phyloP scores from a whole-genome alignment of 1,284 basidiomycete genomes.

The Austropuccinia psidii region DNA sequence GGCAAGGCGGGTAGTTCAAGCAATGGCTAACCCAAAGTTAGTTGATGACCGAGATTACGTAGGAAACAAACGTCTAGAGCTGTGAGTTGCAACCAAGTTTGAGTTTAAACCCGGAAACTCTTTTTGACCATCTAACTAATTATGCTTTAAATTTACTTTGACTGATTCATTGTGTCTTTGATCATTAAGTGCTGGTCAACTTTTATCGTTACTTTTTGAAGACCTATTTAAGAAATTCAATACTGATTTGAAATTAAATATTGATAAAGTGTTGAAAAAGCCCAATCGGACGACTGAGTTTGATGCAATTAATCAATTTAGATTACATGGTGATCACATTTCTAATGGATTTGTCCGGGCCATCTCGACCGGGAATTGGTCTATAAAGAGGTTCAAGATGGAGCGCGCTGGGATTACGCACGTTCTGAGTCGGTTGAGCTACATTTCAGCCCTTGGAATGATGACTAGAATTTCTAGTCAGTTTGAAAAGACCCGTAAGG shows the following conservation, averaged over 20 bases:
- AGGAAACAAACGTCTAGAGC: constrained; percentile 95
- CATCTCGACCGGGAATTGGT: constrained; percentile 99
- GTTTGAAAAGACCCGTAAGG: constrained; percentile 99
- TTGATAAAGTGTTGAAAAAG: constrained; percentile 98
- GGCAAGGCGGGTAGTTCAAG: constrained; percentile 91
- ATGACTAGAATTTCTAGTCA: constrained; percentile 99
- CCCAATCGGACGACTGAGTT: constrained; percentile 90
- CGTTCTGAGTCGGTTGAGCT: constrained; percentile 86
- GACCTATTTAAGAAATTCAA: constrained; percentile 99
- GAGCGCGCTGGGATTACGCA: constrained; percentile 98
- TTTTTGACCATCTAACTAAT: not conserved
- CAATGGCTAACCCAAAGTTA: constrained; percentile 91
- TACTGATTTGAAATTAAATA: constrained; percentile 85
- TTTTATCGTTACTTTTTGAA: constrained; percentile 91
- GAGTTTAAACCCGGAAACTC: not conserved
- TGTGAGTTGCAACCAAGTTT: constrained; percentile 56
- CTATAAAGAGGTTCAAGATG: constrained; percentile 99
- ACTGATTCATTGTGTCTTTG: constrained; percentile 3
- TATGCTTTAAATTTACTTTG: constrained; percentile 1
- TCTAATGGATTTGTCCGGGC: constrained; percentile 94
- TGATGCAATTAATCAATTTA: constrained; percentile 89
- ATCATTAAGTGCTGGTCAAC: constrained; percentile 72
- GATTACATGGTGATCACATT: constrained; percentile 76
- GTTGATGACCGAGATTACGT: constrained; percentile 99
- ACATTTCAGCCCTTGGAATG: constrained; percentile 98